Conservation (phyloP, 352 stramenopile species). For the Pilasporangium apinafurcum region DNA sequence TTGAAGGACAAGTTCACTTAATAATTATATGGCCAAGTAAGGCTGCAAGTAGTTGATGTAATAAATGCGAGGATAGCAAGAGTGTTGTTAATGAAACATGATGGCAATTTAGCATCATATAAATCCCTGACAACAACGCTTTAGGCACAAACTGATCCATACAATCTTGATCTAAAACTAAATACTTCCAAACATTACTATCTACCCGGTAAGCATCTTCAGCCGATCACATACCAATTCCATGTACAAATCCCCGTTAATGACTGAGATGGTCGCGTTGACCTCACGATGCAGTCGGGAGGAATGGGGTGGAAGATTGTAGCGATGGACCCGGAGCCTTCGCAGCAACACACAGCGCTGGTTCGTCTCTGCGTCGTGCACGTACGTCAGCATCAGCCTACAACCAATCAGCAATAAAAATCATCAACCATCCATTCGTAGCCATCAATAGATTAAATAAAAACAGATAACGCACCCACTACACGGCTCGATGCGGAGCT, state of each 20-base stretch:
- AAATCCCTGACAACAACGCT: too few relatives aligned
- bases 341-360: constrained; percentile 26
- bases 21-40: too few relatives aligned
- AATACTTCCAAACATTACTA: constrained; percentile 6
- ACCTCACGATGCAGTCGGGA: constrained; percentile 28
- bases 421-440: background rate
- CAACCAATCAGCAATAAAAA: background rate
- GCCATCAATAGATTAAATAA: background rate
- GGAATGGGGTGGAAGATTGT: constrained; percentile 38
- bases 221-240: constrained; percentile 25
- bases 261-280: constrained; percentile 24
- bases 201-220: constrained; percentile 3
- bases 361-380: constrained; percentile 12
- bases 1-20: too few relatives aligned
- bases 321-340: constrained; percentile 29
- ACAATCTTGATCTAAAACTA: too few relatives aligned
- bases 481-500: constrained; percentile 9
- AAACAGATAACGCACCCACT: constrained; percentile 6
- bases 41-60: too few relatives aligned
- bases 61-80: too few relatives aligned
- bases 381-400: constrained; percentile 14
- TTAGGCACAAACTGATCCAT: too few relatives aligned
- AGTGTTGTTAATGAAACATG: too few relatives aligned
- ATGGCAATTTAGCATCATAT: too few relatives aligned
- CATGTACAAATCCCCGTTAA: constrained; percentile 45